These are phyloP conservation scores for Candida awuae DNA, from an alignment of 805 yeast genomes.

Conservation along the genomic window DNA sequence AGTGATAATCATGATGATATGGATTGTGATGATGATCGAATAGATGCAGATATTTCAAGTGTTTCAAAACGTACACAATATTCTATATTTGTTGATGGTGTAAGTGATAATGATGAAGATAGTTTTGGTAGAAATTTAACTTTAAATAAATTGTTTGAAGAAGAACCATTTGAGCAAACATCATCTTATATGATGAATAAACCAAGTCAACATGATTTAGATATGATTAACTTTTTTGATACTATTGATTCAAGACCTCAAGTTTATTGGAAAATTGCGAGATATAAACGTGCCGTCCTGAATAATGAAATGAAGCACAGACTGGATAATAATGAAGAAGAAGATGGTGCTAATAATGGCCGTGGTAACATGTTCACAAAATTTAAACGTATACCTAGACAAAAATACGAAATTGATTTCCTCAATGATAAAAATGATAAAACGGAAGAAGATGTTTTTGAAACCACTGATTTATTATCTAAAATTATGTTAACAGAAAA, in stretches of 20 bases:
- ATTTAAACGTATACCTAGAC: conserved; percentile 4
- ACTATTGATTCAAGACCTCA: conserved; percentile 80
- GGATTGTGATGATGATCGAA: conserved; percentile 12
- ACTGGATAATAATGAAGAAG: neutral
- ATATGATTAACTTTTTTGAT: conserved; percentile 69
- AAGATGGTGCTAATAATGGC: no score
- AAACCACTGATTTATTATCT: conserved; percentile 16
- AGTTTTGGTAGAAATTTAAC: conserved; percentile 26
- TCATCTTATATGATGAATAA: neutral
- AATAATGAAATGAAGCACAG: neutral
- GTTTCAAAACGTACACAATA: conserved; percentile 23
- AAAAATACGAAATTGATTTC: conserved; percentile 22
- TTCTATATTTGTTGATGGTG: conserved; percentile 26
- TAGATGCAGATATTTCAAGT: neutral
- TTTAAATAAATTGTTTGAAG: conserved; percentile 28
- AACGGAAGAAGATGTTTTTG: conserved; percentile 23
- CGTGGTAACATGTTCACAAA: no score
- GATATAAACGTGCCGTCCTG: conserved; percentile 3
- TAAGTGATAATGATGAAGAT: conserved; percentile 21
- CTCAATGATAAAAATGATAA: conserved; percentile 20
- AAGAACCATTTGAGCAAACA: conserved; percentile 17
- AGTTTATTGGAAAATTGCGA: conserved; percentile 79
- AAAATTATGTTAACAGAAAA: conserved; percentile 21
- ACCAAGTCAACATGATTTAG: conserved; percentile 32
- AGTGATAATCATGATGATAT: conserved; percentile 21